Percentiles rank a stretch among this genome's conserved stretches.
These are phyloP conservation scores for Neurospora sp. DNA, from an alignment of 495 filamentous ascomycete genomes.

Conservation along the genomic window DNA sequence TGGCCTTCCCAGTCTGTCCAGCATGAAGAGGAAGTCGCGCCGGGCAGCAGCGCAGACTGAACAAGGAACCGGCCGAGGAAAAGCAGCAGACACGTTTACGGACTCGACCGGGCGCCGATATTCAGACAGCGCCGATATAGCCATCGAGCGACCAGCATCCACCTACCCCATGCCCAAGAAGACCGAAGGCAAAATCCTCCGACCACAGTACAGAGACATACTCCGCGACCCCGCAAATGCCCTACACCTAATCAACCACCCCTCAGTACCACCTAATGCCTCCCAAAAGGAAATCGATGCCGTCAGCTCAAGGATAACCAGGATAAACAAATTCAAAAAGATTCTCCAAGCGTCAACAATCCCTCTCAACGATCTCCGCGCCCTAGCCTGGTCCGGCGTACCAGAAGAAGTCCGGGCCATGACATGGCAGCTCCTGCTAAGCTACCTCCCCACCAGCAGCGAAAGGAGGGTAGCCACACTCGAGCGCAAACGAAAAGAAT, in stretches of 20 bases:
- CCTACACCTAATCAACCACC: conserved; percentile 85
- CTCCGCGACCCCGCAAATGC: conserved; percentile 91
- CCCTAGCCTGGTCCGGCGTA: conserved; percentile 85
- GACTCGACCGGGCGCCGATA: conserved; percentile 29
- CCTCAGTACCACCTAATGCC: conserved; percentile 62
- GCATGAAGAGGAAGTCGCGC: conserved; percentile 64
- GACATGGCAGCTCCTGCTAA: conserved; percentile 94
- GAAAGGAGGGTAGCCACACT: conserved; percentile 83
- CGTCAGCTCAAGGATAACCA: conserved; percentile 75
- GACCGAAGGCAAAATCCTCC: conserved; percentile 83
- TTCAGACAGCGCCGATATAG: conserved; percentile 81
- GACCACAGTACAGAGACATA: conserved; percentile 96
- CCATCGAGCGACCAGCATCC: conserved; percentile 77
- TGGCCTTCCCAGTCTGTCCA: conserved; percentile 80
- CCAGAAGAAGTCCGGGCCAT: conserved; percentile 93
- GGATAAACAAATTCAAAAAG: conserved; percentile 98
- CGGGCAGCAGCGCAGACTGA: conserved; percentile 37
- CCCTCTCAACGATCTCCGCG: conserved; percentile 68
- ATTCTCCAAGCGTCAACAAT: conserved; percentile 88
- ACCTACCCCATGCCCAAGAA: conserved; percentile 81
- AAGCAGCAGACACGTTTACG: conserved; percentile 1
- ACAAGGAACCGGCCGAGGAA: conserved; percentile 2
- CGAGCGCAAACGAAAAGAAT: conserved; percentile 93
- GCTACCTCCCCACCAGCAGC: conserved; percentile 89
- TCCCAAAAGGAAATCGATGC: conserved; percentile 76